Evolutionary conservation across 139 green algal genomes (phyloP).

Genomic region (Chlorella sp.): DNA sequence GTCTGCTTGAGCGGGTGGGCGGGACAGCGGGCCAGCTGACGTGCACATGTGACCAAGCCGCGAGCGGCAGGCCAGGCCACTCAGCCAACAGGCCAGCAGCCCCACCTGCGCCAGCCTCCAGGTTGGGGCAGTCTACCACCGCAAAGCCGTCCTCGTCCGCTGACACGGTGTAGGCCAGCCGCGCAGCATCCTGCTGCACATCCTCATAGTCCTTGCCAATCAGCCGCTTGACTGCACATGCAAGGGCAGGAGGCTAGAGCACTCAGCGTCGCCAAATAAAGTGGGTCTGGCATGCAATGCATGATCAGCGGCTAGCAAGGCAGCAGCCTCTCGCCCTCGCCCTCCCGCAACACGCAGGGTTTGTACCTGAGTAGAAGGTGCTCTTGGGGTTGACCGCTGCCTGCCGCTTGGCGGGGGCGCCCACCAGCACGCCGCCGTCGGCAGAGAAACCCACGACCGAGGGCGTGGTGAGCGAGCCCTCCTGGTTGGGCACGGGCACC

Average conservation of each 20-base stretch:
- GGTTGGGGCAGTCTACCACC: constrained; percentile 25
- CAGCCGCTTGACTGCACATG: constrained; percentile 86
- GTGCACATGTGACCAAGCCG: too few relatives aligned
- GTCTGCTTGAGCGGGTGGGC: too few relatives aligned
- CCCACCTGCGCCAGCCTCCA: neutral
- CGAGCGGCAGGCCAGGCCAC: too few relatives aligned
- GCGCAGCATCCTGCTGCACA: constrained; percentile 56
- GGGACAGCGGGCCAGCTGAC: too few relatives aligned
- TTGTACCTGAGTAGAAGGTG: constrained; percentile 82
- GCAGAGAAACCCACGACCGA: constrained; percentile 74
- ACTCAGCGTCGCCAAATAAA: too few relatives aligned
- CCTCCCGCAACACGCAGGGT: too few relatives aligned
- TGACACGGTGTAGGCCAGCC: constrained; percentile 59
- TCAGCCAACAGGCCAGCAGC: neutral
- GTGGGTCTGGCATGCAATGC: neutral
- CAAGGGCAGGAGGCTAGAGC: too few relatives aligned
- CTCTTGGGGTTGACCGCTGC: constrained; percentile 50
- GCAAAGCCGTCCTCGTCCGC: constrained; percentile 31
- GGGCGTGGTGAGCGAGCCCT: constrained; percentile 70
- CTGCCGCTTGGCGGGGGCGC: constrained; percentile 57
- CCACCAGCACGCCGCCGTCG: constrained; percentile 68
- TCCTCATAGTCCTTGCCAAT: constrained; percentile 69
- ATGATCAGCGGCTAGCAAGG: neutral
- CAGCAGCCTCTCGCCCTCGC: too few relatives aligned
- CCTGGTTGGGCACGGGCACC: constrained; percentile 64